Evolutionary conservation across 2,329 filamentous ascomycete genomes (phyloP), one percentile per base, ranked within the genome.

Genomic region (Exophiala viscosa): DNA sequence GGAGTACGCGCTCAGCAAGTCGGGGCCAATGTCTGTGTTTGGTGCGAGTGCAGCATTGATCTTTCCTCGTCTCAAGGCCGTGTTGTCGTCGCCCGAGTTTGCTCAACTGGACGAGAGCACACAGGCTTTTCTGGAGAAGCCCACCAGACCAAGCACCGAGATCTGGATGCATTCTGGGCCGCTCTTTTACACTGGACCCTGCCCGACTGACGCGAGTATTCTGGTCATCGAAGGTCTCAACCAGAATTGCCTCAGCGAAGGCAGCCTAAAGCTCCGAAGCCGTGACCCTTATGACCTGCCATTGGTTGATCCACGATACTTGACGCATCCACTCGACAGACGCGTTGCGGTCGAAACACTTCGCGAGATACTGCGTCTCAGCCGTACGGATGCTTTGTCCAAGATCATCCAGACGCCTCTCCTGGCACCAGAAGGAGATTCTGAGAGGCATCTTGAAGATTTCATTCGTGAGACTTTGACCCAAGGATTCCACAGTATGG

Each of bases 401-500:
- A 31, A n/a, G 9, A 50, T 5, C 39, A 65, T 14, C 52, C 55
- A 3, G 38, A 46, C 41, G 47, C 53, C 5, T 34, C 57, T 3
- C 15, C 60, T 2, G 48, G 45, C 50, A 52, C 28, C 20, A 46
- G 52, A 9, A 15, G 41, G 11, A 10, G 33, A 34, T n/a, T 48
- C 55, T 4, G 61, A 65, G 34, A 54, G 41, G 20, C 53, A 64
- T 20, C 58, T 65, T 10, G 53, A 60, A 17, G 38, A 40, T 11
- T 54, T 44, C 5, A 55, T 65, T 14, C 54, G 59, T 13, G 52
- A 64, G 8, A 66, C 52, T 11, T 39, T 68, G 13, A 66, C 61
- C 52, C 63, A 65, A 1, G 52, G 70, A 13, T 70, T 60, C 48
- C 69, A 73, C 55, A 64, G 65, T 1, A 43, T 59, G 1, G 62